Conservation (phyloP, 192 early-diverging fungal genomes). For the Umbelopsis isabellina region DNA sequence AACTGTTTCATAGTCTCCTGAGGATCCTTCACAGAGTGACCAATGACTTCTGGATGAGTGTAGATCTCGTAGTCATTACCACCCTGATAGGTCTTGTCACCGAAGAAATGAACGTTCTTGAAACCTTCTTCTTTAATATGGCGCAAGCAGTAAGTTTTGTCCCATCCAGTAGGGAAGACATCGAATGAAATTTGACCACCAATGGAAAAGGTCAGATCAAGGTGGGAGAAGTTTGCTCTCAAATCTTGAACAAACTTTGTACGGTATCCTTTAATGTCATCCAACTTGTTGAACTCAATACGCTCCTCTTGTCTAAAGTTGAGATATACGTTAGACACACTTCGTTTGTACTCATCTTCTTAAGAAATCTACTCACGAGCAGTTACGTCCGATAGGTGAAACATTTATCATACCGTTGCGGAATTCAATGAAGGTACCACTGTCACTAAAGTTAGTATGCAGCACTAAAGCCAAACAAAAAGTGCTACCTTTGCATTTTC, state of each 20-base stretch:
- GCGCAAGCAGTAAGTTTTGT: conserved; percentile 97
- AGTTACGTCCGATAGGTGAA: conserved; percentile 96
- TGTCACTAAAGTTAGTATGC: conserved; percentile 31
- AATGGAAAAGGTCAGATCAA: conserved; percentile 92
- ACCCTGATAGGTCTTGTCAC: conserved; percentile 97
- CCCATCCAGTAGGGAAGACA: conserved; percentile 98
- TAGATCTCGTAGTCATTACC: conserved; percentile 99
- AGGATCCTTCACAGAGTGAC: conserved; percentile 86
- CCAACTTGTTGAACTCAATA: conserved; percentile 89
- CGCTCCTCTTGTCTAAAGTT: conserved; percentile 72
- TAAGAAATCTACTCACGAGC: conserved; percentile 54
- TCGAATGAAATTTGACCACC: conserved; percentile 99
- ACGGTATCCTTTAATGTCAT: conserved; percentile 79
- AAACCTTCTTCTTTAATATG: conserved; percentile 89
- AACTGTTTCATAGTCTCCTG: conserved; percentile 82
- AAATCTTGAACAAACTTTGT: conserved; percentile 84
- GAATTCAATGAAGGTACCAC: conserved; percentile 98
- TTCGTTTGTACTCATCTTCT: neutral
- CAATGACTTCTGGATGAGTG: conserved; percentile 72
- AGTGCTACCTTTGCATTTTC: neutral
- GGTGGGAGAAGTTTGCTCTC: conserved; percentile 83
- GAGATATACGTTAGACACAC: neutral
- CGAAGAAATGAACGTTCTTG: conserved; percentile 95
- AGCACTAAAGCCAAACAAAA: neutral
- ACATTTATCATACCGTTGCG: conserved; percentile 99